Evolutionary conservation across 2,329 filamentous ascomycete genomes (phyloP).

Genomic region (Magnaporthiopsis incrustans): DNA sequence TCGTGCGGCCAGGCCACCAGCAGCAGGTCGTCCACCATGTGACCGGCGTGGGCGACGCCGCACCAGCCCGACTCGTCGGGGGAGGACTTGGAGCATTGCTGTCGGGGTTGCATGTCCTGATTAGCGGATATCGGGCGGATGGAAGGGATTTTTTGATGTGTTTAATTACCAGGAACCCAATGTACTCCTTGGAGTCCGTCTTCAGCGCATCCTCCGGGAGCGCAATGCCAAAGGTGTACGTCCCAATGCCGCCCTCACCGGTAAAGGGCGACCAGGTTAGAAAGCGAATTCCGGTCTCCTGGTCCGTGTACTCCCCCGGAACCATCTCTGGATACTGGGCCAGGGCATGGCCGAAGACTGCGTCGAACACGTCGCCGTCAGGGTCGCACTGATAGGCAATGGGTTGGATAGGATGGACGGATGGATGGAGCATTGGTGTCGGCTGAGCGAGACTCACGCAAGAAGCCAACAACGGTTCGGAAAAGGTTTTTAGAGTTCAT

Average conservation of each 20-base stretch:
- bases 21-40: slow-evolving; percentile 51
- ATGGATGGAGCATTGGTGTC: no score
- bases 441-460: background rate
- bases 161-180: slow-evolving; percentile 43
- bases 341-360: background rate
- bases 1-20: slow-evolving; percentile 49
- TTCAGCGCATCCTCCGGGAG: slow-evolving; percentile 40
- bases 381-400: background rate
- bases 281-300: slow-evolving; percentile 11
- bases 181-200: slow-evolving; percentile 45
- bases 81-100: slow-evolving; percentile 37
- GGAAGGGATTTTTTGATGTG: no score
- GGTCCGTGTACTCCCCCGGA: slow-evolving; percentile 8
- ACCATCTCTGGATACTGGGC: slow-evolving; percentile 3
- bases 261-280: slow-evolving; percentile 9
- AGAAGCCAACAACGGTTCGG: background rate
- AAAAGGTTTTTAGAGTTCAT: background rate
- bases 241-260: slow-evolving; percentile 3
- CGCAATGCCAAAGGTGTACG: slow-evolving; percentile 39
- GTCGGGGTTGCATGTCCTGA: background rate
- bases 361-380: background rate
- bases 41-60: slow-evolving; percentile 45
- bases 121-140: background rate
- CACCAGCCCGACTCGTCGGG: slow-evolving; percentile 45
- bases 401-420: no score